phyloP scores from a whole-genome alignment of 495 filamentous ascomycete species.

The Rostrohypoxylon terebratum region DNA sequence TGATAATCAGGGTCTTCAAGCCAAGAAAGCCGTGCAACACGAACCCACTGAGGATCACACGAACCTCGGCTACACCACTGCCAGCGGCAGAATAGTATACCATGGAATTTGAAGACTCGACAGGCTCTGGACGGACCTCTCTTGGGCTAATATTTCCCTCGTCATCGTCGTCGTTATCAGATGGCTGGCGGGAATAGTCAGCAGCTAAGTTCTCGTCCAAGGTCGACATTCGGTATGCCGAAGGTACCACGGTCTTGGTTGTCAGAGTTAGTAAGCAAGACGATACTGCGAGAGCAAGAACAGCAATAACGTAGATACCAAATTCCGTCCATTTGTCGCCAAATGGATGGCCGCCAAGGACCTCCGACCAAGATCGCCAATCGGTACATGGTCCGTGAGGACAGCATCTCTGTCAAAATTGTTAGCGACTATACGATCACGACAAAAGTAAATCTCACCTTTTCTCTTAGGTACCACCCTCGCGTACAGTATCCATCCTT shows the following conservation, averaged over 20 bases:
- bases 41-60: slow-evolving; percentile 96
- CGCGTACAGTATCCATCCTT: slow-evolving; percentile 88
- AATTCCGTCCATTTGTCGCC: slow-evolving; percentile 78
- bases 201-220: slow-evolving; percentile 80
- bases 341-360: slow-evolving; percentile 65
- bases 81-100: slow-evolving; percentile 96
- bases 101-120: slow-evolving; percentile 70
- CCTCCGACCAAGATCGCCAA: slow-evolving; percentile 82
- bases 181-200: slow-evolving; percentile 54
- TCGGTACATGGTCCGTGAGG: slow-evolving; percentile 72
- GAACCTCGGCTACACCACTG: slow-evolving; percentile 96
- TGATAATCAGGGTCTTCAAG: slow-evolving; percentile 86
- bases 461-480: slow-evolving; percentile 77
- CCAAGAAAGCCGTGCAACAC: slow-evolving; percentile 96
- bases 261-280: slow-evolving; percentile 85
- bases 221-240: slow-evolving; percentile 83
- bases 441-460: slow-evolving; percentile 50
- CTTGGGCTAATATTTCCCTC: slow-evolving; percentile 56
- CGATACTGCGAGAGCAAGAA: slow-evolving; percentile 75
- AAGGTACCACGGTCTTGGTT: slow-evolving; percentile 92
- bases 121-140: slow-evolving; percentile 27
- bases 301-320: slow-evolving; percentile 74
- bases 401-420: slow-evolving; percentile 71
- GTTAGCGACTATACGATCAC: slow-evolving; percentile 18
- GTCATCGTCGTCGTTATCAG: slow-evolving; percentile 52